These are phyloP conservation scores for Botrytis pseudocinerea DNA, from an alignment of 2,329 filamentous ascomycete species.

Conservation along the genomic window DNA sequence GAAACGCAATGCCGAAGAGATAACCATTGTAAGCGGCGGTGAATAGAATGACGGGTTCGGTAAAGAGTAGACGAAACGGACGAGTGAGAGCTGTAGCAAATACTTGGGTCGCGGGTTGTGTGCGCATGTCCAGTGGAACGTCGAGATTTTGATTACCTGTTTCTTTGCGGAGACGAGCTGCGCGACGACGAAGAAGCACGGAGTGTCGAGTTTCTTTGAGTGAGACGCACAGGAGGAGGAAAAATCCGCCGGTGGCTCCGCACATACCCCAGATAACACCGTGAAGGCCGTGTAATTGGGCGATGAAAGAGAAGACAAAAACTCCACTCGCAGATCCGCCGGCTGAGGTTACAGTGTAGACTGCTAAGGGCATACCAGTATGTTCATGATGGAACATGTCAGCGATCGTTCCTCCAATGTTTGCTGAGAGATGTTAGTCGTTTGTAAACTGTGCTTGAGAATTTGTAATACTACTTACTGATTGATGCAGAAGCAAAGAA, in stretches of 20 bases:
- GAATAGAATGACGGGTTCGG: constrained; percentile 42
- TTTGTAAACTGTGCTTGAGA: neutral
- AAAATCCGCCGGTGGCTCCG: constrained; percentile 24
- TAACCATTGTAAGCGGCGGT: constrained; percentile 43
- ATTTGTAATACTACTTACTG: neutral
- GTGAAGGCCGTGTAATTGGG: constrained; percentile 18
- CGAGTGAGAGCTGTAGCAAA: constrained; percentile 42
- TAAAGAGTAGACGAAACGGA: constrained; percentile 45
- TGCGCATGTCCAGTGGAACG: constrained; percentile 45
- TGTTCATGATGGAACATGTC: constrained; percentile 43
- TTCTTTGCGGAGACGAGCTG: constrained; percentile 47
- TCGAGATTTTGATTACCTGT: constrained; percentile 48
- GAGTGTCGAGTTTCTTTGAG: constrained; percentile 50
- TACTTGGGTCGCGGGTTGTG: constrained; percentile 48
- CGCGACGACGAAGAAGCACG: constrained; percentile 48
- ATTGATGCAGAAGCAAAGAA: constrained; percentile 44
- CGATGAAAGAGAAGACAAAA: constrained; percentile 28
- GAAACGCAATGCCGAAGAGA: constrained; percentile 44
- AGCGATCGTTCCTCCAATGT: constrained; percentile 47
- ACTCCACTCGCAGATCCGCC: constrained; percentile 44
- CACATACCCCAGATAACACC: constrained; percentile 27
- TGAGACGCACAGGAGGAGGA: constrained; percentile 25
- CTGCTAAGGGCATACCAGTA: constrained; percentile 18
- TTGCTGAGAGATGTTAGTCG: constrained; percentile 12
- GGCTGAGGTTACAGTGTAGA: constrained; percentile 15